Percentiles rank a stretch among this genome's conserved stretches.
These are phyloP conservation scores for Azolla pinnata DNA, from an alignment of 75 land plant genomes.

Conservation along the genomic window DNA sequence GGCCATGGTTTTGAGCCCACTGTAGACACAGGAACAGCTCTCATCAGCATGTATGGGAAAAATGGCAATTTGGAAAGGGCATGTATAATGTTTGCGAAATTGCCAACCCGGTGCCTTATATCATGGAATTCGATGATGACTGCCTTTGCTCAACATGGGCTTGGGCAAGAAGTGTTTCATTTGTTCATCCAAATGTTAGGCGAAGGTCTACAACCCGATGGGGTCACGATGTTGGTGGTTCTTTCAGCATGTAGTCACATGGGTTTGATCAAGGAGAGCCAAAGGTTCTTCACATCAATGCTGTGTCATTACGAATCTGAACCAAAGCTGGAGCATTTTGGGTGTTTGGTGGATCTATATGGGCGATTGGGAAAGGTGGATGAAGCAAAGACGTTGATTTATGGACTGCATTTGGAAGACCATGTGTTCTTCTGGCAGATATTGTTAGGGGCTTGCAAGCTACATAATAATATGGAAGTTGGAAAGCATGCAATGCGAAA, in stretches of 20 bases:
- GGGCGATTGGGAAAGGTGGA: background rate
- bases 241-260: background rate
- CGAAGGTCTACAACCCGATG: slow-evolving; percentile 10
- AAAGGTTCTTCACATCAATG: background rate
- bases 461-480: background rate
- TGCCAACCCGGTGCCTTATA: background rate
- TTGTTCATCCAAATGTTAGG: slow-evolving; percentile 8
- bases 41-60: slow-evolving; percentile 19
- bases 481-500: background rate
- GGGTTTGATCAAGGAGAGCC: background rate
- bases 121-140: slow-evolving; percentile 6
- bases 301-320: background rate
- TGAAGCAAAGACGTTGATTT: background rate
- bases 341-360: background rate
- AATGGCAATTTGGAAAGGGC: slow-evolving; percentile 18
- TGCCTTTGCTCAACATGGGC: background rate
- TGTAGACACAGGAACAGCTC: slow-evolving; percentile 8
- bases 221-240: slow-evolving; percentile 12
- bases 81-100: slow-evolving; percentile 13
- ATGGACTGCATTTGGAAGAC: background rate
- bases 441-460: background rate
- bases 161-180: background rate
- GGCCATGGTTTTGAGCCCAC: slow-evolving; percentile 1
- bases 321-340: background rate
- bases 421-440: background rate